Evolutionary conservation across 2,329 filamentous ascomycete genomes (phyloP).

Genomic region (Simplicillium aogashimaense): DNA sequence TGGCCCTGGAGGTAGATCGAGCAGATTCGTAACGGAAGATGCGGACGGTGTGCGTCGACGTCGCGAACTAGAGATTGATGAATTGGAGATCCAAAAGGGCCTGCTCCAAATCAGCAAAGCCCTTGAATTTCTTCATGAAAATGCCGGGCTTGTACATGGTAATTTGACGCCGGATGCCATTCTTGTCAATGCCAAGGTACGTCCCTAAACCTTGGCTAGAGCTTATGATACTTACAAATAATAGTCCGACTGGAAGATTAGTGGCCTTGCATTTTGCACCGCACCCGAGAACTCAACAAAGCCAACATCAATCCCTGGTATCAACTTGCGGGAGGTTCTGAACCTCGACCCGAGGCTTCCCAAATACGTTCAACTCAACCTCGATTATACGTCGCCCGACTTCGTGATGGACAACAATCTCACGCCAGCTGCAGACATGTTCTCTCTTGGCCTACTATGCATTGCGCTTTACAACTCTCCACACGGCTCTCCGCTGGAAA

Average conservation of each 20-base stretch:
- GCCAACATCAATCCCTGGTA: conserved; percentile 65
- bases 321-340: conserved; percentile 74
- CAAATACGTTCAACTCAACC: conserved; percentile 71
- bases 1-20: conserved; percentile 59
- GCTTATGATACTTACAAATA: conserved; percentile 16
- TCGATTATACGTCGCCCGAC: conserved; percentile 92
- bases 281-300: conserved; percentile 68
- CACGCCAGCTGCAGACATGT: conserved; percentile 79
- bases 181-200: conserved; percentile 83
- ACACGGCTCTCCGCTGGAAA: conserved; percentile 76
- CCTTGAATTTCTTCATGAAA: conserved; percentile 90
- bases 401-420: conserved; percentile 88
- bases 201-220: conserved; percentile 13
- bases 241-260: conserved; percentile 95
- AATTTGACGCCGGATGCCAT: conserved; percentile 92
- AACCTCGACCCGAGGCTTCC: conserved; percentile 81
- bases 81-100: conserved; percentile 95
- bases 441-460: conserved; percentile 81
- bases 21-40: conserved; percentile 74
- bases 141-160: conserved; percentile 84
- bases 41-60: conserved; percentile 62
- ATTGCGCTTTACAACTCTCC: conserved; percentile 92
- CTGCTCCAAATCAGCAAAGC: conserved; percentile 88
- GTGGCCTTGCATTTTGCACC: conserved; percentile 82
- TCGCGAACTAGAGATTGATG: conserved; percentile 85